Evolutionary conservation across 2,329 filamentous ascomycete genomes (phyloP).

Genomic region (Fusarium sp.): DNA sequence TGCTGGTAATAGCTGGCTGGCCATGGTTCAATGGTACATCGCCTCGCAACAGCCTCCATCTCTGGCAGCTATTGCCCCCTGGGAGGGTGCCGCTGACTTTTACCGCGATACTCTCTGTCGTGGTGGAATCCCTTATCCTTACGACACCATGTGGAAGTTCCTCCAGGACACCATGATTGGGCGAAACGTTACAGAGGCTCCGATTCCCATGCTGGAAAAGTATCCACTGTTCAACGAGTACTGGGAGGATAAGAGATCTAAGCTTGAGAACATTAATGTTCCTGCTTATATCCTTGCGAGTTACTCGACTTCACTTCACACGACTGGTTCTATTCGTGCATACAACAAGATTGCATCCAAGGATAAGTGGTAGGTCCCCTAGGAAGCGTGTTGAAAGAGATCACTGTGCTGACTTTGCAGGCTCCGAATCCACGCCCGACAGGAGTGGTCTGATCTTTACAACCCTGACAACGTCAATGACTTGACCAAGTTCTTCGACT

Average conservation of each 20-base stretch:
- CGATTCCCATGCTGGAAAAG: not conserved
- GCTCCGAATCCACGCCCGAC: not conserved
- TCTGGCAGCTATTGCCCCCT: constrained; percentile 24
- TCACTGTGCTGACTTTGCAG: not conserved
- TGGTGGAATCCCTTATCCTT: constrained; percentile 32
- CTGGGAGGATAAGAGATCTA: not conserved
- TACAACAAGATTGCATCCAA: not conserved
- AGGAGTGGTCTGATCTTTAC: not conserved
- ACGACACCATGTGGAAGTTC: constrained; percentile 10
- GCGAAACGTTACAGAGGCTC: not conserved
- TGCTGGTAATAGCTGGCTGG: constrained; percentile 21
- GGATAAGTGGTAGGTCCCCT: not conserved
- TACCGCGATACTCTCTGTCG: constrained; percentile 39
- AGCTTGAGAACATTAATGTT: not conserved
- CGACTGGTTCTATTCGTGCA: not conserved
- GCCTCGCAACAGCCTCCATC: not conserved
- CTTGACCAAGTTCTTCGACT: not conserved
- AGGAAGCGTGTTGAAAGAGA: not conserved
- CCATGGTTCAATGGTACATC: constrained; percentile 12
- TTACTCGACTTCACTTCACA: constrained; percentile 3
- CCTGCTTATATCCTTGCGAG: constrained; percentile 3
- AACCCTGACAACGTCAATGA: not conserved
- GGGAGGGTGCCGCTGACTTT: constrained; percentile 11
- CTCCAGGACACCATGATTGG: not conserved
- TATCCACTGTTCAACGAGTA: not conserved